These are phyloP conservation scores for Aspergillus cejpii DNA, from an alignment of 2,329 filamentous ascomycete genomes.

Conservation along the genomic window DNA sequence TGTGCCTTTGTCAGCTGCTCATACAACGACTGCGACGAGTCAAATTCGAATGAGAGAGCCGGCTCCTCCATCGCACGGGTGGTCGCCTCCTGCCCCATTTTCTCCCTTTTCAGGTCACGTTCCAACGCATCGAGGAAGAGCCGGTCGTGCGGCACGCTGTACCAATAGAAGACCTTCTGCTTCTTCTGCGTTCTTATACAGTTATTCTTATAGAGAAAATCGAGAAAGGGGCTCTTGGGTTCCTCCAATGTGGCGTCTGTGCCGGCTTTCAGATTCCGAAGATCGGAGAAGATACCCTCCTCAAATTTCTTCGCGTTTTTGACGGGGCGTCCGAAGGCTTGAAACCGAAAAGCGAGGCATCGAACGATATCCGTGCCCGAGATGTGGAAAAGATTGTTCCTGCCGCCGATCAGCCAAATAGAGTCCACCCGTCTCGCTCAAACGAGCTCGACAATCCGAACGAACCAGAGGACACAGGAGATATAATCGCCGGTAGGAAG, in stretches of 20 bases:
- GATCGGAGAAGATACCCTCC: slow-evolving; percentile 97
- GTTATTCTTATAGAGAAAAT: slow-evolving; percentile 99
- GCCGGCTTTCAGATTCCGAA: slow-evolving; percentile 95
- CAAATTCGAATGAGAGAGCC: slow-evolving; percentile 95
- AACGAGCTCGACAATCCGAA: slow-evolving; percentile 11
- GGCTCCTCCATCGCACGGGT: slow-evolving; percentile 96
- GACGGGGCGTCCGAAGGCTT: slow-evolving; percentile 94
- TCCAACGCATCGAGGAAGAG: slow-evolving; percentile 96
- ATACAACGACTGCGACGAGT: slow-evolving; percentile 97
- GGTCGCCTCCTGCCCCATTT: slow-evolving; percentile 98
- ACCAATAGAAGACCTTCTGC: slow-evolving; percentile 99
- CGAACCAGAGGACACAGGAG: slow-evolving; percentile 87
- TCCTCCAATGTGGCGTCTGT: slow-evolving; percentile 97
- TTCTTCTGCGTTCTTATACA: slow-evolving; percentile 99
- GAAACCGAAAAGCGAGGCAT: slow-evolving; percentile 96
- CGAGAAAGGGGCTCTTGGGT: slow-evolving; percentile 95
- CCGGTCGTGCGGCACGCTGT: slow-evolving; percentile 95
- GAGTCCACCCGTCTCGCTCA: slow-evolving; percentile 7
- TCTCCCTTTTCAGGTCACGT: slow-evolving; percentile 95
- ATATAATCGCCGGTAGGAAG: slow-evolving; percentile 97
- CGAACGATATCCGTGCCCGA: slow-evolving; percentile 97
- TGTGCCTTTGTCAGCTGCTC: slow-evolving; percentile 99
- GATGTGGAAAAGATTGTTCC: slow-evolving; percentile 99
- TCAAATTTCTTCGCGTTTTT: slow-evolving; percentile 99
- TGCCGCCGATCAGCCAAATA: slow-evolving; percentile 30